Evolutionary conservation across 768 basidiomycete species (phyloP).

Genomic region (Symmetrospora coprosmae): DNA sequence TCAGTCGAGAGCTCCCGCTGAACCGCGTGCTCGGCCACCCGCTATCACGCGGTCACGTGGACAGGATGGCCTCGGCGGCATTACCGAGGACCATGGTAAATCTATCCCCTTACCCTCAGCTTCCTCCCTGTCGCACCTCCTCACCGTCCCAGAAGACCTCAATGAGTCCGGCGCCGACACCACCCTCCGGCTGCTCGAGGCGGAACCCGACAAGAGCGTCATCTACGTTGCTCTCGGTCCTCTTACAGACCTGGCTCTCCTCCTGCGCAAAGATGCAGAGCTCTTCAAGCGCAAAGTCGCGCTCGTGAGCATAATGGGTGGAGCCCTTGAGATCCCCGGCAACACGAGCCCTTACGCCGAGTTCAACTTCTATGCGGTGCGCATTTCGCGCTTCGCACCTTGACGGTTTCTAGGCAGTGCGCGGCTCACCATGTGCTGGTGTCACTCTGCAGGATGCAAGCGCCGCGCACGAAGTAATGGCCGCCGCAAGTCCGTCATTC

Average conservation of each 20-base stretch:
- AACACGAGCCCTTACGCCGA: conserved; percentile 70
- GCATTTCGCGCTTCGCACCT: too few relatives aligned
- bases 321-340: conserved; percentile 76
- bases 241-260: conserved; percentile 61
- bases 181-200: conserved; percentile 45
- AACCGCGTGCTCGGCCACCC: background rate
- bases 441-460: conserved; percentile 46
- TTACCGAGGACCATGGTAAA: conserved; percentile 32
- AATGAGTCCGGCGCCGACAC: conserved; percentile 24
- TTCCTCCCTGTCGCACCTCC: background rate
- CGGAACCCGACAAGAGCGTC: conserved; percentile 45
- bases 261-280: conserved; percentile 47
- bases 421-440: too few relatives aligned
- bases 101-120: conserved; percentile 19
- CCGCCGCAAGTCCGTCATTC: conserved; percentile 38
- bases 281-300: conserved; percentile 45
- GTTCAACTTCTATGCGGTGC: conserved; percentile 47
- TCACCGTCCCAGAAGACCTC: conserved; percentile 8
- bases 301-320: conserved; percentile 82
- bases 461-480: conserved; percentile 58
- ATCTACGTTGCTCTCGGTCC: conserved; percentile 64
- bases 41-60: background rate
- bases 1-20: background rate
- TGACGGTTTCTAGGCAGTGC: too few relatives aligned
- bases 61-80: conserved; percentile 35